Conservation (phyloP, 306 rosid species). For the Medicago truncatula region DNA sequence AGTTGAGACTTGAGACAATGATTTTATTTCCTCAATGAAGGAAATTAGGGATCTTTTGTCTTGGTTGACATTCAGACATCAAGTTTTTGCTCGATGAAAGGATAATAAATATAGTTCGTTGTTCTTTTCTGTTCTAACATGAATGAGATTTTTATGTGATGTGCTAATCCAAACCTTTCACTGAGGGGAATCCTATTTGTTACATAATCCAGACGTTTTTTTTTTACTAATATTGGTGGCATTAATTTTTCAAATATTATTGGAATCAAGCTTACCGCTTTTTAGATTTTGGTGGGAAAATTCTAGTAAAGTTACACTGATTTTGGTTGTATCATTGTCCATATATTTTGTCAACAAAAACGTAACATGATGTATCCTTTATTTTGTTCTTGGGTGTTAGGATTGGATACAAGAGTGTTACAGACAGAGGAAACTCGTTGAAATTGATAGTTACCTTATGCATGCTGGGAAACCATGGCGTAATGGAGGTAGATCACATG, state of each 20-base stretch:
- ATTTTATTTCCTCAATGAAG: conserved; percentile 2
- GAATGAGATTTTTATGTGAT: conserved; percentile 17
- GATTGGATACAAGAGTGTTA: conserved; percentile 91
- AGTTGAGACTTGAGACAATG: background rate
- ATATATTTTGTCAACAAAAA: conserved; percentile 21
- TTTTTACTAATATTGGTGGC: conserved; percentile 24
- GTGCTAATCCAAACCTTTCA: conserved; percentile 20
- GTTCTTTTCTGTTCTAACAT: conserved; percentile 15
- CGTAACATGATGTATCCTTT: conserved; percentile 32
- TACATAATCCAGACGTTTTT: conserved; percentile 9
- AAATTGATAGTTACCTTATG: conserved; percentile 78
- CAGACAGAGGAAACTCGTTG: conserved; percentile 75
- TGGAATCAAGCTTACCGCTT: conserved; percentile 3
- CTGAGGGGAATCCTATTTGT: conserved; percentile 13
- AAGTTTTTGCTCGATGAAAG: background rate
- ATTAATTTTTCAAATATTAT: conserved; percentile 13
- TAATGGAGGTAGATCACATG: conserved; percentile 57
- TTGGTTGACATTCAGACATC: conserved; percentile 16
- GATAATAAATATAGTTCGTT: background rate
- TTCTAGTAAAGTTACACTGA: background rate
- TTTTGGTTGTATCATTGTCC: conserved; percentile 25
- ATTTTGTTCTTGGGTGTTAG: conserved; percentile 49
- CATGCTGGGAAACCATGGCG: conserved; percentile 95
- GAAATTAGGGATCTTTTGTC: conserved; percentile 5
- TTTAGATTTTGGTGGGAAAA: conserved; percentile 4